Evolutionary conservation across 768 basidiomycete species (phyloP).

Genomic region (Amanita phalloides): DNA sequence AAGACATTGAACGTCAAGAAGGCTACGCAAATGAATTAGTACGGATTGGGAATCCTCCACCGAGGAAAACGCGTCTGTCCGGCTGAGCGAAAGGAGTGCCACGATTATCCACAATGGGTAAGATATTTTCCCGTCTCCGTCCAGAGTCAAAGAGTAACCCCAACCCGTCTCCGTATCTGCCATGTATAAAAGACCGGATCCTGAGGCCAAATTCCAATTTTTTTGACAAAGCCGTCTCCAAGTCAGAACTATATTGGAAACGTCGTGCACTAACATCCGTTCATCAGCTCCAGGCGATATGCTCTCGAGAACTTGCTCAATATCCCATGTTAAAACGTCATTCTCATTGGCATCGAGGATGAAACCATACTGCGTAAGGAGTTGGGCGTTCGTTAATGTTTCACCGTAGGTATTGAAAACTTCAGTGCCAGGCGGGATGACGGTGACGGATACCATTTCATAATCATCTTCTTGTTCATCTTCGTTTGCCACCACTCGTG

Average conservation of each 20-base stretch:
- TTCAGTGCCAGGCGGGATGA: conserved; percentile 40
- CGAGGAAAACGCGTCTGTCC: not conserved
- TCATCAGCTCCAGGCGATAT: conserved; percentile 5
- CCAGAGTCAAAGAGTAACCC: conserved; percentile 21
- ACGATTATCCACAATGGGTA: conserved; percentile 38
- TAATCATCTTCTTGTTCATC: conserved; percentile 27
- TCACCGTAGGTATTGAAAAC: conserved; percentile 77
- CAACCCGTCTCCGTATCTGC: conserved; percentile 8
- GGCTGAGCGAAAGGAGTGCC: conserved; percentile 15
- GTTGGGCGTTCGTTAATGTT: conserved; percentile 49
- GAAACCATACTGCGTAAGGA: conserved; percentile 67
- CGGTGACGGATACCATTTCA: conserved; percentile 57
- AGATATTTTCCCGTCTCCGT: conserved; percentile 42
- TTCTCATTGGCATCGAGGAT: conserved; percentile 61
- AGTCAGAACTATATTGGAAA: not conserved
- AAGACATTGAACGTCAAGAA: not conserved
- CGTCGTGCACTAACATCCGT: not conserved
- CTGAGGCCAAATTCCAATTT: not conserved
- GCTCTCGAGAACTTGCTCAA: conserved; percentile 18
- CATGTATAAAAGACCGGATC: conserved; percentile 10
- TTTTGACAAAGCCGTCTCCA: conserved; percentile 1
- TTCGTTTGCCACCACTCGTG: not conserved
- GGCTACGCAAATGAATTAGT: not conserved
- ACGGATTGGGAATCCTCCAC: not conserved
- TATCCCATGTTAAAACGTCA: conserved; percentile 40